These are phyloP conservation scores for Mayamaea pseudoterrestris DNA, from an alignment of 108 stramenopile genomes.

Conservation along the genomic window DNA sequence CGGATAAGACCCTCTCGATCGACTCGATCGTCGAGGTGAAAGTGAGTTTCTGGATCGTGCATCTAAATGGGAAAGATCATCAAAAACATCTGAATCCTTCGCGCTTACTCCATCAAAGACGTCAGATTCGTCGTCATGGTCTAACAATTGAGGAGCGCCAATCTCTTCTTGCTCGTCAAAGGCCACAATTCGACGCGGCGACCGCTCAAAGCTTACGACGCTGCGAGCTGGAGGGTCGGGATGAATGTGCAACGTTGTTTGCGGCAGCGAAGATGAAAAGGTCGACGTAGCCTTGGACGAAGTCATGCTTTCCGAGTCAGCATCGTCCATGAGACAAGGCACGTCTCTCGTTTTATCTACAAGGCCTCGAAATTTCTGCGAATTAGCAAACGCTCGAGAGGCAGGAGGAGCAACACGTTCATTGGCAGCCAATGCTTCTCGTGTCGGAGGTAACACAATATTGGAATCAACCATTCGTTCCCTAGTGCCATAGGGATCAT, in stretches of 20 bases:
- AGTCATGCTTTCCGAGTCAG: constrained; percentile 43
- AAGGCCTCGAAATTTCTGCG: constrained; percentile 50
- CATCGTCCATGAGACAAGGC: constrained; percentile 73
- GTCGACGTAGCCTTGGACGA: constrained; percentile 23
- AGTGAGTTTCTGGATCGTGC: neutral
- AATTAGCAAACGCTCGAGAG: constrained; percentile 12
- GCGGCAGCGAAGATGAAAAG: constrained; percentile 4
- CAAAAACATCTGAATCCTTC: constrained; percentile 46
- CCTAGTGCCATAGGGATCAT: constrained; percentile 2
- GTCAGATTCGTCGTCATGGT: constrained; percentile 34
- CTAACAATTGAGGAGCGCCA: too few relatives aligned
- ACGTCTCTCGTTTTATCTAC: constrained; percentile 70
- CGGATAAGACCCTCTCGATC: constrained; percentile 2
- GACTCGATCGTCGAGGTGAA: neutral
- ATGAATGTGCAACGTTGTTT: constrained; percentile 2
- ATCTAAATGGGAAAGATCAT: constrained; percentile 17
- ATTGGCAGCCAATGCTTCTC: constrained; percentile 25
- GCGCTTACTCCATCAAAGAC: constrained; percentile 24
- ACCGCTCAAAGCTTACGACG: neutral
- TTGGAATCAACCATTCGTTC: neutral
- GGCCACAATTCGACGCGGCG: constrained; percentile 5
- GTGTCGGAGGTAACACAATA: too few relatives aligned
- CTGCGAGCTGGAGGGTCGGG: constrained; percentile 1
- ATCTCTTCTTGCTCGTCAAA: too few relatives aligned
- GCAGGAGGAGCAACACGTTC: constrained; percentile 19